Conservation (phyloP, 2,329 filamentous ascomycete genomes). For the Botrytis deweyae region DNA sequence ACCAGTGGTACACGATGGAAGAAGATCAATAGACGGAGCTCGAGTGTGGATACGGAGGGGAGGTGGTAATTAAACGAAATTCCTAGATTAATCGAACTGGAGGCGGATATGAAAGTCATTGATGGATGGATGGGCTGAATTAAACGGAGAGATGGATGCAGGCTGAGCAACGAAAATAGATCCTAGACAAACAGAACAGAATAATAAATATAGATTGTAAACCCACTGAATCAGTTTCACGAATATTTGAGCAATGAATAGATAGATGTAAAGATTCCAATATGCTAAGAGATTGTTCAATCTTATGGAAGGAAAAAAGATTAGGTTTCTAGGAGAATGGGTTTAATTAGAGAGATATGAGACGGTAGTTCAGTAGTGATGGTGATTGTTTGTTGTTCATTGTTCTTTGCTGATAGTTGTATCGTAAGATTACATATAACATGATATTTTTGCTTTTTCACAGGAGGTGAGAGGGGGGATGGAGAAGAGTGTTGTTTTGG, state of each 20-base stretch:
- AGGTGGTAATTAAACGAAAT: background rate
- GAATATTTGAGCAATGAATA: background rate
- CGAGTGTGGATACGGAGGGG: background rate
- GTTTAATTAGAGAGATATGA: background rate
- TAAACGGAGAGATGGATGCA: background rate
- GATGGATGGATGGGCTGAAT: background rate
- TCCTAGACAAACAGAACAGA: background rate
- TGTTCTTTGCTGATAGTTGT: no score
- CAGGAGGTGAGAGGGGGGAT: no score
- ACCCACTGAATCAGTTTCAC: background rate
- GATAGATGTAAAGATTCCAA: background rate
- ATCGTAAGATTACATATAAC: no score
- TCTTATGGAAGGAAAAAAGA: background rate
- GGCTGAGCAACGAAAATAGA: background rate
- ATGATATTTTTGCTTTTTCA: no score
- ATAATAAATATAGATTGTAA: slow-evolving; percentile 1
- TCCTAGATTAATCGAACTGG: background rate
- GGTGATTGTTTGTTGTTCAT: background rate
- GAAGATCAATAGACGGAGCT: background rate
- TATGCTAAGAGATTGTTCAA: background rate
- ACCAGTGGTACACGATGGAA: background rate
- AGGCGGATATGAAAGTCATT: background rate
- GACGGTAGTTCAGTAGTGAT: background rate
- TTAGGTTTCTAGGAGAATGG: background rate
- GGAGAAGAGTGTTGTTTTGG: no score